Percentiles rank a stretch among this genome's conserved stretches.
Conservation (phyloP, 345 rosid species). For the Mangifera indica region DNA sequence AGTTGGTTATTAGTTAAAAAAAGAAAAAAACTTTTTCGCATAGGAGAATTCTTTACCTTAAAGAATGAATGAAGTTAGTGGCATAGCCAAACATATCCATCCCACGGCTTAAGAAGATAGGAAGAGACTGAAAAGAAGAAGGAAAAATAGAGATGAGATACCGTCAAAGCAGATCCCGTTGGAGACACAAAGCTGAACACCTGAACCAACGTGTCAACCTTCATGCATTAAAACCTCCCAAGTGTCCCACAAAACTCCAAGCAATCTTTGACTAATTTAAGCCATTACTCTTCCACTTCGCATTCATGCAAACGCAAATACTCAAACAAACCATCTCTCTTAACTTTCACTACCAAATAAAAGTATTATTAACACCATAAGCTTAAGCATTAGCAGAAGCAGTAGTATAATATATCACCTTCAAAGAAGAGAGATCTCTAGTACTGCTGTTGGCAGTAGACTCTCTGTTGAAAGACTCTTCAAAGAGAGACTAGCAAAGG, state of each 20-base stretch:
- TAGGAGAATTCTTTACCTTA: too few species aligned
- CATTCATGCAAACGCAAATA: slow-evolving; percentile 28
- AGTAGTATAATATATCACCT: too few species aligned
- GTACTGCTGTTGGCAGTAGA: neutral
- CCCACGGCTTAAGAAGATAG: neutral
- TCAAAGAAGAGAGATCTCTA: neutral
- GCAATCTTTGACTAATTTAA: slow-evolving; percentile 15
- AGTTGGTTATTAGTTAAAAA: too few species aligned
- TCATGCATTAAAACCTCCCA: slow-evolving; percentile 23
- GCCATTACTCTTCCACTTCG: slow-evolving; percentile 30
- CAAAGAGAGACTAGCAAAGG: neutral
- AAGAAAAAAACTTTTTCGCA: too few species aligned
- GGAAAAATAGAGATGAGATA: neutral
- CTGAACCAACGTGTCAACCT: slow-evolving; percentile 30
- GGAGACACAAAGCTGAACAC: slow-evolving; percentile 19
- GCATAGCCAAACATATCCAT: slow-evolving; percentile 5
- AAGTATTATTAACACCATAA: neutral
- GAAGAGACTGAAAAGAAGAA: neutral
- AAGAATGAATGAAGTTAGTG: neutral
- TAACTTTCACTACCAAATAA: neutral
- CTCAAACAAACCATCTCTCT: neutral
- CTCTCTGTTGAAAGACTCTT: neutral
- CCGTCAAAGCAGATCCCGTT: neutral
- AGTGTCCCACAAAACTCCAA: slow-evolving; percentile 36
- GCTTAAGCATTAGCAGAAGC: neutral